phyloP scores from a whole-genome alignment of 2,329 filamentous ascomycete species.

The Scopulariopsis brevicaulis region DNA sequence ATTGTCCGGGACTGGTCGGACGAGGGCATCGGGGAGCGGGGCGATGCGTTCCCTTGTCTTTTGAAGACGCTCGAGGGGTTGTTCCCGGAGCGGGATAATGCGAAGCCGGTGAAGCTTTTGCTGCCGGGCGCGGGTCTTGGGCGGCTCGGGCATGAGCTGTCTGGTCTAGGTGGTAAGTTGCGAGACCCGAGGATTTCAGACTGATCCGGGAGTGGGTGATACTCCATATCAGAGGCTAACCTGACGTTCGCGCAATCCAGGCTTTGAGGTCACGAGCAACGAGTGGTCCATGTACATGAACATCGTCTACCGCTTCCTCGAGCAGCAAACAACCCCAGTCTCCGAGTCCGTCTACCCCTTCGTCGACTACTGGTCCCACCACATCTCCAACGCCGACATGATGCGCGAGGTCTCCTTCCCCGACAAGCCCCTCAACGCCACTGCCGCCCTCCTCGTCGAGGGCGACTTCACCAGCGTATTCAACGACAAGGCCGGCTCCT shows the following conservation, averaged over 20 bases:
- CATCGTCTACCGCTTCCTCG: conserved; percentile 36
- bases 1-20: conserved; percentile 45
- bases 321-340: conserved; percentile 14
- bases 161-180: conserved; percentile 22
- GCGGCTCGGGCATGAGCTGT: conserved; percentile 38
- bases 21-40: conserved; percentile 32
- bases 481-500: conserved; percentile 15
- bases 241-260: background rate
- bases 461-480: conserved; percentile 42
- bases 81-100: conserved; percentile 14
- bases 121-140: conserved; percentile 42
- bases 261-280: conserved; percentile 41
- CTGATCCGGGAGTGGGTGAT: background rate
- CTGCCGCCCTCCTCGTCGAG: conserved; percentile 34
- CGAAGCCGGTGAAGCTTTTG: conserved; percentile 23
- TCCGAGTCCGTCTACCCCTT: conserved; percentile 33
- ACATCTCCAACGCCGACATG: conserved; percentile 33
- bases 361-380: conserved; percentile 44
- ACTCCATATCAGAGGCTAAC: background rate
- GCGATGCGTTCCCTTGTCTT: conserved; percentile 27
- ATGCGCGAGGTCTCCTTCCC: conserved; percentile 33
- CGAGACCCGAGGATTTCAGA: background rate
- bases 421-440: conserved; percentile 20
- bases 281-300: conserved; percentile 51
- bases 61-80: conserved; percentile 18